Evolutionary conservation across 176 grass and related monocot genomes (phyloP).

Genomic region (Hordeum marinum): DNA sequence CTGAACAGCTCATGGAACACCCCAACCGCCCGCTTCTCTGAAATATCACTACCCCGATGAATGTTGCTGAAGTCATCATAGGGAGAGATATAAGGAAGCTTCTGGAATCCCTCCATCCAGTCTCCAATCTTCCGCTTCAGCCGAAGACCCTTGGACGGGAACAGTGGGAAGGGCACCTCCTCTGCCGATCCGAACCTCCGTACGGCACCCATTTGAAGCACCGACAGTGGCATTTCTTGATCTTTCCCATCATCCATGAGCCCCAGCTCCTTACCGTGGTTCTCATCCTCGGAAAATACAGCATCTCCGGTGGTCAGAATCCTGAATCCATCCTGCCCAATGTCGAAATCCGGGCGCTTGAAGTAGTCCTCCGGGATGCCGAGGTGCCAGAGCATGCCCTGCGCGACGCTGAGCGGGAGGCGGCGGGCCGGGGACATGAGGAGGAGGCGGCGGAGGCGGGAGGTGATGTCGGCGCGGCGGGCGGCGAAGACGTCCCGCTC

Average conservation of each 20-base stretch:
- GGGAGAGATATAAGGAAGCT: constrained; percentile 55
- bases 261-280: constrained; percentile 30
- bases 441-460: constrained; percentile 50
- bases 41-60: constrained; percentile 33
- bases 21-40: constrained; percentile 49
- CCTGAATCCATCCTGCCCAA: constrained; percentile 50
- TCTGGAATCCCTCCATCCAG: constrained; percentile 72
- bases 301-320: constrained; percentile 31
- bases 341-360: constrained; percentile 17
- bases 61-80: constrained; percentile 56
- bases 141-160: constrained; percentile 67
- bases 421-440: constrained; percentile 50
- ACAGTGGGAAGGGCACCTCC: constrained; percentile 51
- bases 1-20: constrained; percentile 76
- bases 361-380: constrained; percentile 76
- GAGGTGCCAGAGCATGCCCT: constrained; percentile 80
- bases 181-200: constrained; percentile 13
- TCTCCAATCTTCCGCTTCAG: constrained; percentile 61
- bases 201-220: constrained; percentile 48
- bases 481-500: constrained; percentile 46
- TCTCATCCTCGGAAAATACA: not conserved
- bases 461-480: constrained; percentile 31
- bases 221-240: constrained; percentile 40
- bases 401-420: constrained; percentile 48
- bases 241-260: constrained; percentile 16